Evolutionary conservation across 2,329 filamentous ascomycete species (phyloP).

Genomic region (Parastagonospora avenae): DNA sequence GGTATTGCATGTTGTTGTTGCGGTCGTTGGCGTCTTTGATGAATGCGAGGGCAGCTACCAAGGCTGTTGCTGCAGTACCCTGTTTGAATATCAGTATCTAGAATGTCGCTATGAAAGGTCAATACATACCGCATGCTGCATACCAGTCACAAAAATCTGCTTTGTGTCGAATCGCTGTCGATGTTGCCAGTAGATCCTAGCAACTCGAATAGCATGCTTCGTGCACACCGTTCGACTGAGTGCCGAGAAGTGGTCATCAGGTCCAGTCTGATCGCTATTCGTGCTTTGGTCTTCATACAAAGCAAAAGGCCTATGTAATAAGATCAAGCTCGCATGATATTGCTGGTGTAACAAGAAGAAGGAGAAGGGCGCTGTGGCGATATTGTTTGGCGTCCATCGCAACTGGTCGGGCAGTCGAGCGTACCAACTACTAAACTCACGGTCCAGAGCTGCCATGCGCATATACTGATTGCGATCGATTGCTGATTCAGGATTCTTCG

Average conservation of each 20-base stretch:
- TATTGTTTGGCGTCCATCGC: slow-evolving; percentile 44
- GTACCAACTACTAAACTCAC: slow-evolving; percentile 62
- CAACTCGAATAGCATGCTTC: slow-evolving; percentile 60
- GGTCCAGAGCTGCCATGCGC: slow-evolving; percentile 58
- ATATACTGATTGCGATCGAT: slow-evolving; percentile 57
- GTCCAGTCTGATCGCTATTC: slow-evolving; percentile 41
- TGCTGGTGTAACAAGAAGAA: slow-evolving; percentile 63
- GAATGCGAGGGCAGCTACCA: slow-evolving; percentile 55
- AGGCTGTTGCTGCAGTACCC: slow-evolving; percentile 60
- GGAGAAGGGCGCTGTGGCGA: slow-evolving; percentile 42
- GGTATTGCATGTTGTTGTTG: slow-evolving; percentile 54
- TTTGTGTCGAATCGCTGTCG: slow-evolving; percentile 58
- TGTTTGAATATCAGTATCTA: slow-evolving; percentile 14
- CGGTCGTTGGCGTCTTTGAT: slow-evolving; percentile 48
- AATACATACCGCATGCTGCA: slow-evolving; percentile 55
- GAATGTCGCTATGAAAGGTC: not conserved
- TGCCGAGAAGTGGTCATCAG: slow-evolving; percentile 52
- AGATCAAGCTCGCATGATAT: slow-evolving; percentile 60
- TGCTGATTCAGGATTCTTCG: slow-evolving; percentile 33
- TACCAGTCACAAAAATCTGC: slow-evolving; percentile 57
- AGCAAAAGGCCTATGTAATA: slow-evolving; percentile 61
- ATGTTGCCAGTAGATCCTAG: slow-evolving; percentile 62
- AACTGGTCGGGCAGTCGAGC: slow-evolving; percentile 55
- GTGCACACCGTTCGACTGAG: slow-evolving; percentile 60
- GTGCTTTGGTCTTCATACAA: slow-evolving; percentile 53